Percentiles rank a stretch among this genome's conserved stretches.
Conservation (phyloP, 2,329 filamentous ascomycete species). For the Sporothrix luriei region DNA sequence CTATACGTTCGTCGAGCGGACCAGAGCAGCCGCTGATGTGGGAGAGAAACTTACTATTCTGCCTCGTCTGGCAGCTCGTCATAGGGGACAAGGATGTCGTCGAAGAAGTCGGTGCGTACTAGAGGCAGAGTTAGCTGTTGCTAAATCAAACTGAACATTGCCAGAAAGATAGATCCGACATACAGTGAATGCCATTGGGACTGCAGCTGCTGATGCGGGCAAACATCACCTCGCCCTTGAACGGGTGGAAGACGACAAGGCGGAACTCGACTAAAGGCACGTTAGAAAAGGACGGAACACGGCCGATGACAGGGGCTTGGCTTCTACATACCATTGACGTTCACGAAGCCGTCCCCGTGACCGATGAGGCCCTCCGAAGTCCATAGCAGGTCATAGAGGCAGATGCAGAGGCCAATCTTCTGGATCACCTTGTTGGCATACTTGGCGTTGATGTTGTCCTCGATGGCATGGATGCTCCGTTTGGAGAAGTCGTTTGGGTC, state of each 20-base stretch:
- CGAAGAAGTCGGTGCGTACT: conserved; percentile 90
- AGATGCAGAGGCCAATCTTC: conserved; percentile 90
- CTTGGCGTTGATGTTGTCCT: conserved; percentile 96
- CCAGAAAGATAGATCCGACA: not conserved
- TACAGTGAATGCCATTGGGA: conserved; percentile 38
- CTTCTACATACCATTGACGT: conserved; percentile 73
- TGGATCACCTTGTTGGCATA: conserved; percentile 96
- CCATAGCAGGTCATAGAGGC: conserved; percentile 86
- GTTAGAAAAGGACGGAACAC: not conserved
- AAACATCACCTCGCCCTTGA: conserved; percentile 89
- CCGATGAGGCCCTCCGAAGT: conserved; percentile 92
- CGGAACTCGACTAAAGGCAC: conserved; percentile 76
- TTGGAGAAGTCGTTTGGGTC: conserved; percentile 85
- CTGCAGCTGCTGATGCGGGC: conserved; percentile 75
- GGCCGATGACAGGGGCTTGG: not conserved
- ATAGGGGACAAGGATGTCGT: conserved; percentile 81
- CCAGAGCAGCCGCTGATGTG: not conserved
- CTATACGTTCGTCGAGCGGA: not conserved
- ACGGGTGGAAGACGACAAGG: conserved; percentile 89
- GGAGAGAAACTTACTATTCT: conserved; percentile 63
- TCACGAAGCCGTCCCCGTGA: conserved; percentile 86
- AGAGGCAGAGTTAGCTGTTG: conserved; percentile 15
- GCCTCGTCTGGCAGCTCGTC: conserved; percentile 74
- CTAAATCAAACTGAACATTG: not conserved
- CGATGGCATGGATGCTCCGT: conserved; percentile 78